Percentiles rank a stretch among this genome's conserved stretches.
phyloP scores from a whole-genome alignment of 2,329 filamentous ascomycete species.

The Xylaria polymorpha region DNA sequence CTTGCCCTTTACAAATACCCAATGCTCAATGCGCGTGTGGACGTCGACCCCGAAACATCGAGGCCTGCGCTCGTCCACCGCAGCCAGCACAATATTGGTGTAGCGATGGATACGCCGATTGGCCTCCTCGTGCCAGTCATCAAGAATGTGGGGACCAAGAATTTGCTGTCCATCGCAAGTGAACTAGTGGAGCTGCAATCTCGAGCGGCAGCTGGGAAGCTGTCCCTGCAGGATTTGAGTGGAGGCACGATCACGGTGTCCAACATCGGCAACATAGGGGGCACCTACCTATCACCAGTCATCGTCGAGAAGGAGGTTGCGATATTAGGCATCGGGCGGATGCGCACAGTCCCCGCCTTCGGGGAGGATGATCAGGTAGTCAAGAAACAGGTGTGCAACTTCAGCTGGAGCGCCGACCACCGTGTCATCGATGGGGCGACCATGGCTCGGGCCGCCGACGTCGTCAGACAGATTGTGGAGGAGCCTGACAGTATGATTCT shows the following conservation, averaged over 20 bases:
- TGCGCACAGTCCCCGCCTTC: conserved; percentile 85
- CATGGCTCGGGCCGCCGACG: conserved; percentile 88
- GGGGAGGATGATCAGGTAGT: conserved; percentile 69
- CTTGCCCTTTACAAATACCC: conserved; percentile 84
- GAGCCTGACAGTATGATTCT: conserved; percentile 89
- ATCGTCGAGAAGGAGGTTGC: conserved; percentile 92
- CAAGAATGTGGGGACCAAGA: conserved; percentile 81
- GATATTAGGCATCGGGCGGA: conserved; percentile 88
- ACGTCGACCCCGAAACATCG: conserved; percentile 63
- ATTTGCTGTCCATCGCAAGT: conserved; percentile 79
- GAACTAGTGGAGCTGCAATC: conserved; percentile 80
- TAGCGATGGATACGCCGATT: conserved; percentile 92
- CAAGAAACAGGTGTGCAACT: conserved; percentile 83
- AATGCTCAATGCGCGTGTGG: conserved; percentile 86
- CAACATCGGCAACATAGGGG: conserved; percentile 95
- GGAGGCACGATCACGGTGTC: conserved; percentile 95
- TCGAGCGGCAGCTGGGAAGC: conserved; percentile 78
- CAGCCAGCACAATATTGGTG: conserved; percentile 90
- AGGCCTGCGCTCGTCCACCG: conserved; percentile 84
- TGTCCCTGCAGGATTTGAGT: conserved; percentile 78
- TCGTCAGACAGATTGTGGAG: conserved; percentile 82
- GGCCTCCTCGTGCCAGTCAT: conserved; percentile 94
- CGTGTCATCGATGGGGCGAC: conserved; percentile 94
- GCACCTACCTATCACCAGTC: conserved; percentile 90
- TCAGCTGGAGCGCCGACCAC: conserved; percentile 98